phyloP scores from a whole-genome alignment of 2,329 filamentous ascomycete species.

The Xylariaceae sp. region DNA sequence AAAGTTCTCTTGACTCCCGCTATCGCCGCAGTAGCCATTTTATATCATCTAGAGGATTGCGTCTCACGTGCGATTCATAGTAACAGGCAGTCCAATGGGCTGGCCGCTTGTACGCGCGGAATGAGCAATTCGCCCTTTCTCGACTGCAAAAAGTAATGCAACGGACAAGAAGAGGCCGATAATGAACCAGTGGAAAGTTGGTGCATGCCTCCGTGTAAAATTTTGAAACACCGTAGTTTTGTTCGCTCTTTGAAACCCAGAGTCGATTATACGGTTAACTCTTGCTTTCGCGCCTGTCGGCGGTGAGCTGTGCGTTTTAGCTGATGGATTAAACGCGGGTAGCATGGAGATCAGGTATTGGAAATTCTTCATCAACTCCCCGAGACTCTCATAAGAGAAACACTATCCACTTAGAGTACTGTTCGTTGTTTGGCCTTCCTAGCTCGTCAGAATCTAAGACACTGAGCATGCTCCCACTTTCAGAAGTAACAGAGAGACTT shows the following conservation, averaged over 20 bases:
- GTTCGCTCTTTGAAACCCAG: no score
- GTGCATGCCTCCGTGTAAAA: no score
- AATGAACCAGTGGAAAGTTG: background rate
- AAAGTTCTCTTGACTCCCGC: slow-evolving; percentile 49
- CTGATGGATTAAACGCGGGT: no score
- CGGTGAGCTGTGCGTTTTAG: no score
- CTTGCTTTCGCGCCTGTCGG: no score
- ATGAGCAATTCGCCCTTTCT: background rate
- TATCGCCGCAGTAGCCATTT: slow-evolving; percentile 40
- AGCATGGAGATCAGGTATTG: no score
- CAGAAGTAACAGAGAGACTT: background rate
- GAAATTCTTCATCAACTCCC: no score
- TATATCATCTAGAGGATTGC: background rate
- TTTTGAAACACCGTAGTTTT: background rate
- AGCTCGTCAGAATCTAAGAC: no score
- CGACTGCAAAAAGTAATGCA: background rate
- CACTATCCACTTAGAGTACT: no score
- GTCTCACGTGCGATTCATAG: background rate
- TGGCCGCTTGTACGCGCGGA: background rate
- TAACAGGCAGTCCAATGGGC: background rate
- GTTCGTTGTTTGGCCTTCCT: no score
- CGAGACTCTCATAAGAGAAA: no score
- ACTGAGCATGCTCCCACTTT: background rate
- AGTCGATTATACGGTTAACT: no score
- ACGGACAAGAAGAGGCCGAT: background rate